Conservation (phyloP, 2,329 filamentous ascomycete species). For the Beauveria varroae region DNA sequence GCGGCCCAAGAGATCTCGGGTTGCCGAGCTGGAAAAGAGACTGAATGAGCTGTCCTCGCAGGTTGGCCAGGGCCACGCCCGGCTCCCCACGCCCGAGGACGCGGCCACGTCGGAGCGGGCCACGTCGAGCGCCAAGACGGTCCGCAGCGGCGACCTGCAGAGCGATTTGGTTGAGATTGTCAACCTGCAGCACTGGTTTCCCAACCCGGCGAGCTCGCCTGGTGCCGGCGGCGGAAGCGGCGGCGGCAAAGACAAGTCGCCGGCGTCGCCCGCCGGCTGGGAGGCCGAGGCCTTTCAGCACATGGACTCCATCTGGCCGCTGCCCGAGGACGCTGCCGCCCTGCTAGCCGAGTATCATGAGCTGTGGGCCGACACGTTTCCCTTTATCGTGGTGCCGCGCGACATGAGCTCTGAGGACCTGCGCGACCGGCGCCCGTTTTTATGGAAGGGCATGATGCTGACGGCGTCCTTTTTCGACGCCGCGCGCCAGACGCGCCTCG, state of each 20-base stretch:
- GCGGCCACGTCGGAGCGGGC: slow-evolving; percentile 3
- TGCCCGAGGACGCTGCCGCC: slow-evolving; percentile 30
- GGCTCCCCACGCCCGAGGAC: slow-evolving; percentile 9
- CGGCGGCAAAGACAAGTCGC: neutral
- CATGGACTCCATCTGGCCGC: slow-evolving; percentile 33
- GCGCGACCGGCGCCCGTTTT: slow-evolving; percentile 30
- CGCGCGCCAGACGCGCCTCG: slow-evolving; percentile 34
- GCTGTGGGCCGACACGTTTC: slow-evolving; percentile 30
- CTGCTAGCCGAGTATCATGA: slow-evolving; percentile 31
- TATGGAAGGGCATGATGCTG: slow-evolving; percentile 45
- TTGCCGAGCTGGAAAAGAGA: slow-evolving; percentile 43
- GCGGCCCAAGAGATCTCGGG: slow-evolving; percentile 38
- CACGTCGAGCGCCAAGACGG: slow-evolving; percentile 7
- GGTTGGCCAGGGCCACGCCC: slow-evolving; percentile 13
- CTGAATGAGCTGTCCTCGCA: slow-evolving; percentile 42
- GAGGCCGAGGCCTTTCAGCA: slow-evolving; percentile 15
- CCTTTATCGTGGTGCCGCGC: slow-evolving; percentile 37
- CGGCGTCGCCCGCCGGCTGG: slow-evolving; percentile 12
- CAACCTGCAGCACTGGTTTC: slow-evolving; percentile 30
- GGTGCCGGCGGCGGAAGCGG: neutral
- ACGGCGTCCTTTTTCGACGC: slow-evolving; percentile 35
- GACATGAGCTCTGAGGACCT: slow-evolving; percentile 30
- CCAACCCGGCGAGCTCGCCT: slow-evolving; percentile 11
- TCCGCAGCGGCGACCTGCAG: slow-evolving; percentile 3
- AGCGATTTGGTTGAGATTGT: slow-evolving; percentile 13